phyloP scores from a whole-genome alignment of 441 rosid genomes.

The Brassica balearica region DNA sequence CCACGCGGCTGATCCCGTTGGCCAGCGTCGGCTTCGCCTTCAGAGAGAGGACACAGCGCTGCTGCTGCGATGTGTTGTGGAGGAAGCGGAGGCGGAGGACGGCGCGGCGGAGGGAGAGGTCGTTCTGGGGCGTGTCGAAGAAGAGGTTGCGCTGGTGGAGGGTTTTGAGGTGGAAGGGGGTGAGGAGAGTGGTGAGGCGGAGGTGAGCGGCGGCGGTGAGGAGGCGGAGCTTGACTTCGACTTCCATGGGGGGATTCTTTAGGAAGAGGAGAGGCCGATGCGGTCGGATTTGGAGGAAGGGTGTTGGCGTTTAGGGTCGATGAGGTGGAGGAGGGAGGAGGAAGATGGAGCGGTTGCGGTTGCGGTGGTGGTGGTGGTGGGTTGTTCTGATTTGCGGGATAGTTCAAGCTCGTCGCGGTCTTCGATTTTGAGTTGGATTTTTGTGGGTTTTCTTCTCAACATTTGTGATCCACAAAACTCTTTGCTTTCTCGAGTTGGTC shows the following conservation, averaged over 20 bases:
- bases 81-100: constrained; percentile 71
- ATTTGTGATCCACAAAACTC: constrained; percentile 43
- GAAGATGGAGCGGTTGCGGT: constrained; percentile 35
- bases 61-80: background rate
- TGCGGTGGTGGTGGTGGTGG: constrained; percentile 31
- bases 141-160: constrained; percentile 69
- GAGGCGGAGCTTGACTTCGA: constrained; percentile 79
- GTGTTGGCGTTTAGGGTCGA: constrained; percentile 57
- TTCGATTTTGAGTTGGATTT: constrained; percentile 81
- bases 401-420: constrained; percentile 89
- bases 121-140: constrained; percentile 61
- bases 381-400: constrained; percentile 52
- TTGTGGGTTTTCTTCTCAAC: constrained; percentile 84
- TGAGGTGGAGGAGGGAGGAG: constrained; percentile 54
- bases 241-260: constrained; percentile 55
- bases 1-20: constrained; percentile 81
- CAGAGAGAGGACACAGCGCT: constrained; percentile 61
- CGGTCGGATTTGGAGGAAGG: constrained; percentile 65
- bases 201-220: constrained; percentile 52
- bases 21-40: constrained; percentile 64
- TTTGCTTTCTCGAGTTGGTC: background rate
- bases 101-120: constrained; percentile 64
- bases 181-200: constrained; percentile 56
- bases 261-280: constrained; percentile 63
- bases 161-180: constrained; percentile 62